Base-by-base conservation (phyloP, 2,329 filamentous ascomycete species). In the Monosporascus ibericus region DNA sequence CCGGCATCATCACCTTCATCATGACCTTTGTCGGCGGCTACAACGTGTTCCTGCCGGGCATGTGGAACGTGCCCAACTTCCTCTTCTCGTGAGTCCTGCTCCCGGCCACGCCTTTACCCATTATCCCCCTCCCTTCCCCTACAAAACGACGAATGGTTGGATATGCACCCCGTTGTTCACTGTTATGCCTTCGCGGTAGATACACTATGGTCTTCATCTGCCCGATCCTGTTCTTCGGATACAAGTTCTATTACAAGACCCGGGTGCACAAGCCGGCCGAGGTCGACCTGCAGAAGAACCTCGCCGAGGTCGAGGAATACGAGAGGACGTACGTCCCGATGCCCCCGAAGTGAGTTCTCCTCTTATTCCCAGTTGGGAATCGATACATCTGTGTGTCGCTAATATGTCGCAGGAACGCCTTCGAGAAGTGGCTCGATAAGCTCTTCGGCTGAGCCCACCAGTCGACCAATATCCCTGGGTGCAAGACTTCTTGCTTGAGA, bases 11-110 rank as follows among this genome's bases (percentile, higher is more conserved):
- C 25, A 87, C 84, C 1, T 79, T 81, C 48, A 67, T 87, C 57
- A 91, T 92, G 84, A 80, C 84, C 0, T 83, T 92, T 59, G 82
- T 91, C 1, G 82, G 86, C 8, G 88, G 88, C 0, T 92, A 91
- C 57, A 79, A 84, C 0, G 86, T 92, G 1, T 94, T 92, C 61
- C 66, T 92, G 46, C 84, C 86, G 0, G 74, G 79, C 0, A 76
- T 78, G 5, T 92, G 87, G 88, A 77, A 82, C 54, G 65, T 87
- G 0, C 78, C 85, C 6, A 82, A 80, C 6, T 94, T 92, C 65
- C 68, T 92, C 27, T 90, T 90, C 68, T 87, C 84, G 68, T 83
- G 60, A 73, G 77, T 72, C 20, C 3, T 14, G 1, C 7, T 44
- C 5, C 37, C 17, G 6, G 17, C 18, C 38, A n/a, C 18, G 17